Evolutionary conservation across 2,329 filamentous ascomycete genomes (phyloP), one percentile per base, ranked within the genome.

Genomic region (Diaporthe eres): DNA sequence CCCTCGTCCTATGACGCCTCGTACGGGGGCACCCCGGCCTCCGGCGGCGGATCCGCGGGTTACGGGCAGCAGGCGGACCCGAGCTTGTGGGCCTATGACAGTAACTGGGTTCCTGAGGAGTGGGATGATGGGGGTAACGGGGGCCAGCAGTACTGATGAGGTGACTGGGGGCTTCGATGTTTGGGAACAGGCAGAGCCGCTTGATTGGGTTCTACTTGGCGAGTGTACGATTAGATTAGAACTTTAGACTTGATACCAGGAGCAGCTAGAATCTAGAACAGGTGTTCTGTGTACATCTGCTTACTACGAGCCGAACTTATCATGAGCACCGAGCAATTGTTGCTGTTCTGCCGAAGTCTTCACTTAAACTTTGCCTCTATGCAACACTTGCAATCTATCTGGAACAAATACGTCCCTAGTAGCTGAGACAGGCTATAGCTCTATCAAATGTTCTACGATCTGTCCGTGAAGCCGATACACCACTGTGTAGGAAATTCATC

Each of bases 61-160:
- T 74, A 42, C 22, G 61, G 31, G 31, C 61, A 68, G 57, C 53
- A 60, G 19, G 31, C 15, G 12, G 58, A 61, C 15, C 53, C 44
- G 42, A 58, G 25, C 9, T 1, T 75, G 67, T 76, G 75, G 75
- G 72, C 34, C 12, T 70, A 57, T 39, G 72, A 44, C 9, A 28
- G 53, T 17, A 25, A 28, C 8, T 76, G 72, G 75, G 51, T 19
- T 3, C 65, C 72, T n/a, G 60, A 67, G 19, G 58, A 72, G 34
- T 75, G 75, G 75, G 49, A 72, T 17, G 31, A 60, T 6, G 72
- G 51, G 47, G 60, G 51, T 19, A 31, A 1, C 5, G 65, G 65
- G 34, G 49, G 49, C 4, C 65, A 70, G 34, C 49, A 55, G 49
- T 55, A 70, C 49, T 70, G 44, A 51, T 3, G 28, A 7, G 25